Percentiles rank a stretch among this genome's conserved stretches.
phyloP scores from a whole-genome alignment of 1,139 yeast genomes.

The Arxiozyma telluris region DNA sequence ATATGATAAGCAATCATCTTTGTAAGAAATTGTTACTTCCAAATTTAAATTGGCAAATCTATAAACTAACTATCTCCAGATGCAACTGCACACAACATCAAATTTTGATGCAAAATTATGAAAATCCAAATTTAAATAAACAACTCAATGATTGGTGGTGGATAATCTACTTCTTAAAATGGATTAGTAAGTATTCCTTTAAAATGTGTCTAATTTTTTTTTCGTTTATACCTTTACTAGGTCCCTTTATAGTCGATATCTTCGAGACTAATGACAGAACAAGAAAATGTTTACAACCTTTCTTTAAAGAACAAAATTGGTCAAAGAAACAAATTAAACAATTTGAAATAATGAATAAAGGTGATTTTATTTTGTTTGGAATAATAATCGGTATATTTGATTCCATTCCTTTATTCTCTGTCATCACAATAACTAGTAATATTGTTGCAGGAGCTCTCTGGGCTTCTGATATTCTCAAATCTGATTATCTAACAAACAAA shows the following conservation, averaged over 20 bases:
- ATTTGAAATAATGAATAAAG: constrained; percentile 19
- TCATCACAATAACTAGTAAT: constrained; percentile 25
- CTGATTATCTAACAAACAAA: background rate
- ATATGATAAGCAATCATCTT: constrained; percentile 18
- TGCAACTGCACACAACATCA: background rate
- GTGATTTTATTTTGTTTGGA: constrained; percentile 27
- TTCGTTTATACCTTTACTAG: constrained; percentile 22
- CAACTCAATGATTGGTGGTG: background rate
- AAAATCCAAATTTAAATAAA: background rate
- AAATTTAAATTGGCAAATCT: constrained; percentile 18
- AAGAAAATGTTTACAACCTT: constrained; percentile 17
- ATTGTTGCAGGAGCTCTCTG: constrained; percentile 28
- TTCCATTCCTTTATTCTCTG: constrained; percentile 26
- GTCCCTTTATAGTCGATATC: constrained; percentile 23
- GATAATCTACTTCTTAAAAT: background rate
- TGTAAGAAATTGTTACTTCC: constrained; percentile 20
- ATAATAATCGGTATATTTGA: constrained; percentile 28
- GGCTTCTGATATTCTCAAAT: constrained; percentile 12
- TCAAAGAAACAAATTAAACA: constrained; percentile 10
- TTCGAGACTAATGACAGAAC: constrained; percentile 22
- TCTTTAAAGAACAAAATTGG: constrained; percentile 12
- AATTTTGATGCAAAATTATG: background rate
- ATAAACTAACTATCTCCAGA: constrained; percentile 15
- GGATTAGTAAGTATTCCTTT: background rate
- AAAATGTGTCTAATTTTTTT: constrained; percentile 10